A percentile compares a stretch with the other conserved stretches of the same genome.
Conservation (phyloP, 331 rosid species). For the Phaseolus coccineus region DNA sequence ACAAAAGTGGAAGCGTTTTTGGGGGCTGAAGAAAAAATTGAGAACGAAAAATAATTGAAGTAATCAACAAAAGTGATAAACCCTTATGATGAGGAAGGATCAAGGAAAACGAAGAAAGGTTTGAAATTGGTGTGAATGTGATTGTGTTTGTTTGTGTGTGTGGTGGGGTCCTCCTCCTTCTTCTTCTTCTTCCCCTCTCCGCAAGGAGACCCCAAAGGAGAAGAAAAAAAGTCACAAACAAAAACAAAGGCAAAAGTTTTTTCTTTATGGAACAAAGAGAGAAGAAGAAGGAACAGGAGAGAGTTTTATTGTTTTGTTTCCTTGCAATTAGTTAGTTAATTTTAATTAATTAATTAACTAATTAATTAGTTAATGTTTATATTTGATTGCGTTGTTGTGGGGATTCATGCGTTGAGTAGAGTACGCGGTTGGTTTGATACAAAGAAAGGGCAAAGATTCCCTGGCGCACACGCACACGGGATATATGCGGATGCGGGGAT, state of each 20-base stretch:
- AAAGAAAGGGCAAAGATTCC: not conserved
- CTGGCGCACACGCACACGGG: no score
- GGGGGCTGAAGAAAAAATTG: not conserved
- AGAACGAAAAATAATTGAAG: no score
- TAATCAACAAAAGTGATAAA: not conserved
- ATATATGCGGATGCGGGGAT: not conserved
- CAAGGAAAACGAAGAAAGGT: slow-evolving; percentile 52
- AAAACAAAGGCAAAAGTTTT: slow-evolving; percentile 22
- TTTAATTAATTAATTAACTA: not conserved
- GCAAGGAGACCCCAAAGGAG: slow-evolving; percentile 41
- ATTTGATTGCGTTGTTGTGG: not conserved
- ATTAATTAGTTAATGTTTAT: not conserved
- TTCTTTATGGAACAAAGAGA: slow-evolving; percentile 33
- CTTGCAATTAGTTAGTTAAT: not conserved
- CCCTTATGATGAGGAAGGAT: slow-evolving; percentile 43
- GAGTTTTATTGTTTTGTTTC: not conserved
- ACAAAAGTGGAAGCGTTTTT: slow-evolving; percentile 18
- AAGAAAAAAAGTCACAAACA: not conserved
- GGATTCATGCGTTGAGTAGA: slow-evolving; percentile 10
- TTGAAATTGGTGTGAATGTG: not conserved
- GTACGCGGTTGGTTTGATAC: not conserved
- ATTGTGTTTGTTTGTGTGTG: not conserved
- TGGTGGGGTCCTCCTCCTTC: slow-evolving; percentile 45
- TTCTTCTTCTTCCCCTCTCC: slow-evolving; percentile 32
- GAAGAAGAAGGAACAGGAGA: not conserved